Conservation (phyloP, 352 stramenopile species). For the Globisporangium barbulae region DNA sequence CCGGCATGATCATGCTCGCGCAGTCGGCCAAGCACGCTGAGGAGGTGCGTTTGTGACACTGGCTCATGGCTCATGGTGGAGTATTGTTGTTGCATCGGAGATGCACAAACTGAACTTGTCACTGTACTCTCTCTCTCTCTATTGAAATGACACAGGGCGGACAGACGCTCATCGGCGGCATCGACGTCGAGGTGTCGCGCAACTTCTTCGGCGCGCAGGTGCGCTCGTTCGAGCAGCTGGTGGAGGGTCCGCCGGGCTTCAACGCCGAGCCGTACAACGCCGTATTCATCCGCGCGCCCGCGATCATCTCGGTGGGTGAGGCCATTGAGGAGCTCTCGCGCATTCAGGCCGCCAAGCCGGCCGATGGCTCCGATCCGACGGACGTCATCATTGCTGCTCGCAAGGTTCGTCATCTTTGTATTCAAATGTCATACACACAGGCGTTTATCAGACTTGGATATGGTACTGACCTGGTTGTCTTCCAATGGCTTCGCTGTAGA, state of each 20-base stretch:
- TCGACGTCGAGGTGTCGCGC: slow-evolving; percentile 94
- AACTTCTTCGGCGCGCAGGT: slow-evolving; percentile 98
- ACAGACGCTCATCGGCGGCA: slow-evolving; percentile 92
- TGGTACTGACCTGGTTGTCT: background rate
- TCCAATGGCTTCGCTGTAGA: slow-evolving; percentile 21
- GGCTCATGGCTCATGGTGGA: too few relatives aligned
- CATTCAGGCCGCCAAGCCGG: slow-evolving; percentile 70
- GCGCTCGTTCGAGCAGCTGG: slow-evolving; percentile 66
- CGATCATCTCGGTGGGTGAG: slow-evolving; percentile 90
- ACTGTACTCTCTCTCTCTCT: too few relatives aligned
- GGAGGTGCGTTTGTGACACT: slow-evolving; percentile 40
- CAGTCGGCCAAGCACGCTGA: slow-evolving; percentile 78
- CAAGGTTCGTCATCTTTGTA: slow-evolving; percentile 35
- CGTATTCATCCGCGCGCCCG: slow-evolving; percentile 96
- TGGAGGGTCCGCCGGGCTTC: slow-evolving; percentile 54
- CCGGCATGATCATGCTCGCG: slow-evolving; percentile 96
- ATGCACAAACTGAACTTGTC: too few relatives aligned
- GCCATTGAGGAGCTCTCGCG: slow-evolving; percentile 90
- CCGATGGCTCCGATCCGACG: slow-evolving; percentile 69
- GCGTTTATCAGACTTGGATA: too few relatives aligned
- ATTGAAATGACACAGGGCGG: slow-evolving; percentile 51
- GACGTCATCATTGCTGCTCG: slow-evolving; percentile 81
- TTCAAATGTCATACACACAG: too few relatives aligned
- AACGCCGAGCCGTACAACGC: slow-evolving; percentile 84
- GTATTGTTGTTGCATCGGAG: background rate